These are phyloP conservation scores for Coemansia sp. DNA, from an alignment of 192 early-diverging fungal species.

Conservation along the genomic window DNA sequence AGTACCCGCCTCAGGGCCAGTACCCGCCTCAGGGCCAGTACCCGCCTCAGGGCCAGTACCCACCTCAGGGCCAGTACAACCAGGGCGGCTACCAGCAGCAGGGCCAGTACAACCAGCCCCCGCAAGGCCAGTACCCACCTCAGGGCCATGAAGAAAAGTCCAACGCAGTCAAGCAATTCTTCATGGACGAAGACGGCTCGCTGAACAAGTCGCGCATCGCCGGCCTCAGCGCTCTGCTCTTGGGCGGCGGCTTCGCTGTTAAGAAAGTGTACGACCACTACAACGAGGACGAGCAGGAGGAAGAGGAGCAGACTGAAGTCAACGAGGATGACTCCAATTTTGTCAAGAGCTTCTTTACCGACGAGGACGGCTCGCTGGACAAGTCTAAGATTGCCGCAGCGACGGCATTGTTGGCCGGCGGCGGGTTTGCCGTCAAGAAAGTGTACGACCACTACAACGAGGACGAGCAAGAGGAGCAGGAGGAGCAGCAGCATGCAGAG, in stretches of 20 bases:
- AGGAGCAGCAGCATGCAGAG: slow-evolving; percentile 6
- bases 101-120: slow-evolving; percentile 1
- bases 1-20: slow-evolving; percentile 2
- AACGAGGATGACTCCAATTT: slow-evolving; percentile 11
- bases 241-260: slow-evolving; percentile 13
- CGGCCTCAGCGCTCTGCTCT: background rate
- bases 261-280: slow-evolving; percentile 21
- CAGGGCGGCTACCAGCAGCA: slow-evolving; percentile 9
- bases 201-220: slow-evolving; percentile 9
- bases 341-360: slow-evolving; percentile 20
- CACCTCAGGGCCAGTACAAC: slow-evolving; percentile 15
- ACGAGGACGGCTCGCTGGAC: slow-evolving; percentile 22
- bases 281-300: slow-evolving; percentile 10
- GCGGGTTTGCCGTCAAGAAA: slow-evolving; percentile 21
- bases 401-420: slow-evolving; percentile 3
- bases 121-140: background rate
- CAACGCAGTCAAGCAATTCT: slow-evolving; percentile 20
- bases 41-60: background rate
- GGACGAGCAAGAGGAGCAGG: slow-evolving; percentile 16
- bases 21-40: no score
- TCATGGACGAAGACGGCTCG: slow-evolving; percentile 18
- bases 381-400: slow-evolving; percentile 20
- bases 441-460: slow-evolving; percentile 16
- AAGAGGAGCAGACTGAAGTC: slow-evolving; percentile 11
- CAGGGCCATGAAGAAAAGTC: background rate